Evolutionary conservation across 2,329 filamentous ascomycete species (phyloP), one percentile per base, ranked within the genome.

Genomic region (Pseudovirgaria hyperparasitica): DNA sequence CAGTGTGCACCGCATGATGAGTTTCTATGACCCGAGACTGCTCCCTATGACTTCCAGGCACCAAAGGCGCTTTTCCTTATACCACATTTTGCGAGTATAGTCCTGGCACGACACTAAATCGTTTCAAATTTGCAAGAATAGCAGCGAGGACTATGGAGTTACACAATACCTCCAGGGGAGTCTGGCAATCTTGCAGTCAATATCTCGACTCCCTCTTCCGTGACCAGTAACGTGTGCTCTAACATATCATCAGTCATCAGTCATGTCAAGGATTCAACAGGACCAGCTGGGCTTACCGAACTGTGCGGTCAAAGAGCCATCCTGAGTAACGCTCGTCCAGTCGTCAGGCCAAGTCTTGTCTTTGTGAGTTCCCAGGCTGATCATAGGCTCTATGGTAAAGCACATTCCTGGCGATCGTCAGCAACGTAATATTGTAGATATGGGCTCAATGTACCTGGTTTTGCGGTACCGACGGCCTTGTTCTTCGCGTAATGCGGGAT

Each of bases 351-450:
- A 98, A 1, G 85, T 96, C 52, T 90, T 79, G 49, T 98, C 90
- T 36, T 74, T 74, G 56, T 93, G 82, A 34, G 82, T 86, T 32
- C 90, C 90, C 29, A 94, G 56, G 21, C 84, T 85, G 50, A 98
- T 86, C 90, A 98, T 98, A 10, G 90, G 90, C 60, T 98, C 90
- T 35, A 98, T 98, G 1, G 90, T 98, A 47, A 98, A 98, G 38
- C 85, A 93, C 85, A 96, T 94, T 28, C 90, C 90, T n/a, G n/a
- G n/a, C n/a, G n/a, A n/a, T n/a, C n/a, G n/a, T n/a, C n/a, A n/a
- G n/a, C n/a, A n/a, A n/a, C n/a, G n/a, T n/a, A n/a, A n/a, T n/a
- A n/a, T n/a, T n/a, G n/a, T n/a, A n/a, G n/a, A n/a, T n/a, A n/a
- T n/a, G n/a, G n/a, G n/a, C n/a, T n/a, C n/a, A n/a, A n/a, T n/a